These are phyloP conservation scores for Austroboletus novae-zelandiae DNA, from an alignment of 1,284 basidiomycete genomes.

Conservation along the genomic window DNA sequence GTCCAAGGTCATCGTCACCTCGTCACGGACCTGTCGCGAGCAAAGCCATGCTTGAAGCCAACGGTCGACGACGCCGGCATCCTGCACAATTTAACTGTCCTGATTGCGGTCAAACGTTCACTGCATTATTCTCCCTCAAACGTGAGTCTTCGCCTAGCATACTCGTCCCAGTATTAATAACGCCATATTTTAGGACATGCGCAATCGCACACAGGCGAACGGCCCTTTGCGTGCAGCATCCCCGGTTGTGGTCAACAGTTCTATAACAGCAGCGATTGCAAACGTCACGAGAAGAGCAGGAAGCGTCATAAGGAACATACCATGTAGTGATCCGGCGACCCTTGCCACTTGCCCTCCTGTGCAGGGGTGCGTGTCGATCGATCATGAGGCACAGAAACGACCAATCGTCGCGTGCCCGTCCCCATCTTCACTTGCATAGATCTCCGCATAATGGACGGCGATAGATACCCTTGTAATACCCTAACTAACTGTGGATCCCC, in stretches of 20 bases:
- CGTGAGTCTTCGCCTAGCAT: conserved; percentile 21
- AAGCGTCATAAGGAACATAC: conserved; percentile 27
- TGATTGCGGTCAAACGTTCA: conserved; percentile 27
- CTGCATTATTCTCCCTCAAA: conserved; percentile 32
- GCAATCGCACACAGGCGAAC: conserved; percentile 32
- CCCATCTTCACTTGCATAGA: conserved; percentile 2
- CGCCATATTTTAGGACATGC: conserved; percentile 21
- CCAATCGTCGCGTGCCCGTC: conserved; percentile 1
- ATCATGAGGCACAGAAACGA: conserved; percentile 10
- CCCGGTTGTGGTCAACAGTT: conserved; percentile 29
- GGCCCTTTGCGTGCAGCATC: conserved; percentile 25
- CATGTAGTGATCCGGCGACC: conserved; percentile 16
- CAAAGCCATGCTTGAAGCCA: conserved; percentile 34
- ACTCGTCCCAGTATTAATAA: conserved; percentile 1
- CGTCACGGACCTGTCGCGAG: conserved; percentile 28
- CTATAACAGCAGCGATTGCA: conserved; percentile 34
- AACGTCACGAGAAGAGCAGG: conserved; percentile 34
- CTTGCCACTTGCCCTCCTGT: not conserved
- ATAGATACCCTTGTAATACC: conserved; percentile 27
- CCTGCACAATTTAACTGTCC: conserved; percentile 19
- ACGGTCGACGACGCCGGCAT: conserved; percentile 32
- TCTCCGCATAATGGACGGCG: conserved; percentile 5
- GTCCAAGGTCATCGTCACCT: conserved; percentile 13
- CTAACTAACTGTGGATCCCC: conserved; percentile 5
- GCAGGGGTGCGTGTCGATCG: conserved; percentile 21